Conservation (phyloP, 306 rosid genomes). For the Vigna radiata region DNA sequence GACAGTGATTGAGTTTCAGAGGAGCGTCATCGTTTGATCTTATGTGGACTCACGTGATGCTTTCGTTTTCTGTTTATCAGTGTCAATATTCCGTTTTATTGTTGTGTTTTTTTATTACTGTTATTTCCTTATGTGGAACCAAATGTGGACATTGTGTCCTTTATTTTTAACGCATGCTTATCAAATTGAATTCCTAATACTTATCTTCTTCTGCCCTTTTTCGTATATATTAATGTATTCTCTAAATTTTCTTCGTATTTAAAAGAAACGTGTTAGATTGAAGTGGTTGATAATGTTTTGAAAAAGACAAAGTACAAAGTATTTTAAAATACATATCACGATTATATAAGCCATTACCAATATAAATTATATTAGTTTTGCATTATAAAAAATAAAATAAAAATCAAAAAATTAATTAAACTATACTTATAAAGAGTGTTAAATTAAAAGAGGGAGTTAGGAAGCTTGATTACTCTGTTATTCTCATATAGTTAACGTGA, state of each 20-base stretch:
- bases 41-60: conserved; percentile 5
- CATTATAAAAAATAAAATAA: no score
- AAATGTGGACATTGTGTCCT: conserved; percentile 15
- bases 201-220: neutral
- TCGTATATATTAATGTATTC: neutral
- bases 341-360: no score
- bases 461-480: no score
- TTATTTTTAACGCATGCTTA: neutral
- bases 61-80: neutral
- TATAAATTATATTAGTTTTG: no score
- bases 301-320: no score
- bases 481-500: no score
- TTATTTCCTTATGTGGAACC: conserved; percentile 12
- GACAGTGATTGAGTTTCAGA: conserved; percentile 9
- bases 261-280: no score
- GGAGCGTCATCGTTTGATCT: conserved; percentile 40
- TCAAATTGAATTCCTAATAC: neutral
- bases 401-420: no score
- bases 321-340: no score
- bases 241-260: neutral
- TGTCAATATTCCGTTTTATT: neutral
- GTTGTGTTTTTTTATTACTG: neutral
- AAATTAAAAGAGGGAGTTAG: no score
- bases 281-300: no score
- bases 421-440: no score